Base-by-base conservation (phyloP, 306 rosid species). In the Benincasa hispida region DNA sequence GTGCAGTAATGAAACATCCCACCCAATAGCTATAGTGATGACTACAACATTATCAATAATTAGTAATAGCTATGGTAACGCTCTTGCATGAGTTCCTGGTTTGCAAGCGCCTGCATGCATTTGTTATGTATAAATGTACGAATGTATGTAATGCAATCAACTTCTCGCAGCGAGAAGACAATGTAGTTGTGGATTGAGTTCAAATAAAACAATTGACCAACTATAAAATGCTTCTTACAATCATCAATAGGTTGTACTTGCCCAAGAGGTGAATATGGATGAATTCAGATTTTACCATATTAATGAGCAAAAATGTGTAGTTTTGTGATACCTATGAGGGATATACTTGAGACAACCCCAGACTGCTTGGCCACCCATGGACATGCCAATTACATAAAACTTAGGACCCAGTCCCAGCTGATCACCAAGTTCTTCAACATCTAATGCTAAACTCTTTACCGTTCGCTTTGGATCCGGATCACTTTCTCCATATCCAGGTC, bases 401-500 rank as follows among this genome's bases (percentile, higher is more conserved):
- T 87, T 89, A 69, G 93, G 66, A 5, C 97, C 98, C 24, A 93
- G 78, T 56, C 79, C 85, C 58, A 91, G 83, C 41, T 87, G 79
- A 86, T 91, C 98, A 69, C 97, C 96, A 84, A 93, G 91, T 75
- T 88, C 96, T 81, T 91, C 98, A 58, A 91, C 80, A 85, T 93
- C 97, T 55, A 83, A 58, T 67, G 97, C 96, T 41, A 86, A 60
- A 85, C 96, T 87, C 85, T 93, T 88, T 35, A 59, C 72, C 0
- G 91, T 87, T 63, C 89, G 82, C 77, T 87, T 84, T 66, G 94
- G 96, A 87, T 93, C 84, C 8, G 96, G 97, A 79, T 91, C 97
- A 47, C 98, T 93, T 83, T 93, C 98, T 58, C 97, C 97, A 75
- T 93, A 90, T 72, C 98, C 98, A 61, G 97, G 96, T 81, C 91